phyloP scores from a whole-genome alignment of 495 filamentous ascomycete genomes.

The Mytilinidion resinicola region DNA sequence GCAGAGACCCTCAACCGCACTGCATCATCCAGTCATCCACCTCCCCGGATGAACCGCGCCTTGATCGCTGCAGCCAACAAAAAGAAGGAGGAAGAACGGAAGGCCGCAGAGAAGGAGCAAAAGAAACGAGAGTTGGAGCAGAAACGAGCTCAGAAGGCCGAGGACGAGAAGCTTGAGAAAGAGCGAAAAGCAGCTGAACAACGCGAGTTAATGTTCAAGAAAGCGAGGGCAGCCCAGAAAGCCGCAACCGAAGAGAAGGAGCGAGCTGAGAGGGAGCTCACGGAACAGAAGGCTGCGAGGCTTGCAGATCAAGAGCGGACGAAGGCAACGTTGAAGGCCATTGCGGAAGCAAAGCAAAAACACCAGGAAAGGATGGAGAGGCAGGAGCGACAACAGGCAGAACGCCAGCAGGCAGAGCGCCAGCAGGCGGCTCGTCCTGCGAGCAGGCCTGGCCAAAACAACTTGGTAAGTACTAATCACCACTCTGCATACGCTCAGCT shows the following conservation, averaged over 20 bases:
- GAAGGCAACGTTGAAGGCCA: no score
- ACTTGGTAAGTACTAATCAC: slow-evolving; percentile 37
- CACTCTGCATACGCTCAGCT: not conserved
- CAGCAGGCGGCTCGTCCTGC: slow-evolving; percentile 26
- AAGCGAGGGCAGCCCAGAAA: slow-evolving; percentile 45
- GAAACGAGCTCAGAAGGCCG: slow-evolving; percentile 56
- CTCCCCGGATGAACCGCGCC: slow-evolving; percentile 53
- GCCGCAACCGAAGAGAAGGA: slow-evolving; percentile 53
- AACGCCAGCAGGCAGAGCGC: slow-evolving; percentile 20
- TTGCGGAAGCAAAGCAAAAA: no score
- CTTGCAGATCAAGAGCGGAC: slow-evolving; percentile 46
- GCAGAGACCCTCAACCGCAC: slow-evolving; percentile 61
- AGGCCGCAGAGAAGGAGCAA: slow-evolving; percentile 66
- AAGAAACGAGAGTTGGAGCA: slow-evolving; percentile 71
- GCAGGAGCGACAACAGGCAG: not conserved
- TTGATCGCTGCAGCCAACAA: slow-evolving; percentile 63
- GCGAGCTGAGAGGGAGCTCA: slow-evolving; percentile 63
- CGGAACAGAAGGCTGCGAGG: slow-evolving; percentile 60
- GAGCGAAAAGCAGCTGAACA: slow-evolving; percentile 43
- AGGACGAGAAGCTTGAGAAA: slow-evolving; percentile 48
- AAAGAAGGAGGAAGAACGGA: slow-evolving; percentile 73
- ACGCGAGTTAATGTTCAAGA: not conserved
- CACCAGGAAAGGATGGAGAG: not conserved
- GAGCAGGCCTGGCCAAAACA: slow-evolving; percentile 38
- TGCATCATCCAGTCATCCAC: slow-evolving; percentile 55